Base-by-base conservation (phyloP, 148 eudicot genomes). In the Hydrangea macrophylla region DNA sequence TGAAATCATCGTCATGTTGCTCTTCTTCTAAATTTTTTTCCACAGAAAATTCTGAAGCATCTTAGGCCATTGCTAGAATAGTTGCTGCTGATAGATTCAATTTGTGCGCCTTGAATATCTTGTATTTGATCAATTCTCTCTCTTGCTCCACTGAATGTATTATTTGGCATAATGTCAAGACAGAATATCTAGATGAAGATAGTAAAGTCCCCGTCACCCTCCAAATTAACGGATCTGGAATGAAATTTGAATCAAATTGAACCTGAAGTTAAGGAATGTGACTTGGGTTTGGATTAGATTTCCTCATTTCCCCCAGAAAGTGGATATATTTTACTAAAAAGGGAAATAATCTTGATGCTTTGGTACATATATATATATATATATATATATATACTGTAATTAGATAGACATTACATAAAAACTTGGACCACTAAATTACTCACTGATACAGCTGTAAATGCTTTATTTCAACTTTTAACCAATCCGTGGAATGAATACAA, bases 381-480 rank as follows among this genome's bases (percentile, higher is more conserved):
- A 9, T 15, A 1, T 22, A 24, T 27, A 39, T 30, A 53, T 6
- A 15, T 6, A 20, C 13, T 20, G 32, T 5, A 45, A 45, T 45
- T 45, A 45, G 51, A 13, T 45, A 45, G 3, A 45, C 11, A 45
- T 20, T 5, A 45, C 20, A 17, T 4, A 35, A 48, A 39, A 26
- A 51, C 25, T 56, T 64, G 69, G 37, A 64, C 13, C 27, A 50
- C 40, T 35, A 45, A 26, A 56, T 65, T 26, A 5, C 3, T 27
- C 76, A 72, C 70, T 64, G 3, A 51, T 33, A 67, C 65, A 58
- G 39, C 42, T 36, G 28, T n/a, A 65, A 31, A 7, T 5, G 12
- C 55, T 22, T 53, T 27, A 51, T 58, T 73, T 58, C 59, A 45
- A 58, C 22, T 59, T 50, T 22, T 20, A 59, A 58, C 60, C 36